phyloP scores from a whole-genome alignment of 257 asterid genomes.

The Scutellaria barbata region DNA sequence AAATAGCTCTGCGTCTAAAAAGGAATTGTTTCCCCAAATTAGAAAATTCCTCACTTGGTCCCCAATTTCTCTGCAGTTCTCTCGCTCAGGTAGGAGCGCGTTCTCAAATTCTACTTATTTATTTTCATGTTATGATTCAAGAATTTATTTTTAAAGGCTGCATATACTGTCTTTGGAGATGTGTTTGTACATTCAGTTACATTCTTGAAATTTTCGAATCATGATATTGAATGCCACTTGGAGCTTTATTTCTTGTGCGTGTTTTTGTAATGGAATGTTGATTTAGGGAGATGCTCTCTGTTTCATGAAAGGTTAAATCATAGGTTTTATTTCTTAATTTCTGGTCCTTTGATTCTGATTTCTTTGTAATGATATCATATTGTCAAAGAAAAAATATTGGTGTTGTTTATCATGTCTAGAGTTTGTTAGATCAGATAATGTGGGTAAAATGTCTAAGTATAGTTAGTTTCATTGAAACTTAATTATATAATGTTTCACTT shows the following conservation, averaged over 20 bases:
- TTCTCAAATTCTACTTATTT: conserved; percentile 17
- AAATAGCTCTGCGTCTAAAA: background rate
- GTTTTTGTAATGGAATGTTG: conserved; percentile 15
- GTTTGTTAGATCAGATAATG: conserved; percentile 7
- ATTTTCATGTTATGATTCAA: conserved; percentile 3
- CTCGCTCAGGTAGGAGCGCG: conserved; percentile 31
- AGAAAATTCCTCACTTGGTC: conserved; percentile 23
- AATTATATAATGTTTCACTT: background rate
- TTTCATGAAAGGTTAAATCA: background rate
- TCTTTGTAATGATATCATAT: conserved; percentile 16
- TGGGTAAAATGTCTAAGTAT: conserved; percentile 8
- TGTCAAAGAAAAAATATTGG: background rate
- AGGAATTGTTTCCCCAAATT: conserved; percentile 20
- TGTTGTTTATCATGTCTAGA: background rate
- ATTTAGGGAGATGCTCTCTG: conserved; percentile 20
- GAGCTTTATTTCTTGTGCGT: conserved; percentile 29
- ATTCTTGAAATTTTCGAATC: conserved; percentile 11
- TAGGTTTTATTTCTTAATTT: background rate
- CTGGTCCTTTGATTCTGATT: background rate
- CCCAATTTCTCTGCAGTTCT: conserved; percentile 31
- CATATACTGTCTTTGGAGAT: conserved; percentile 9
- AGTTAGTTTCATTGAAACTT: conserved; percentile 12
- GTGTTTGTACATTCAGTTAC: conserved; percentile 6
- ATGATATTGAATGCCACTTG: conserved; percentile 35
- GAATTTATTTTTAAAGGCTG: conserved; percentile 13